Evolutionary conservation across 495 filamentous ascomycete species (phyloP).

Genomic region (Hypoxylon cercidicola): DNA sequence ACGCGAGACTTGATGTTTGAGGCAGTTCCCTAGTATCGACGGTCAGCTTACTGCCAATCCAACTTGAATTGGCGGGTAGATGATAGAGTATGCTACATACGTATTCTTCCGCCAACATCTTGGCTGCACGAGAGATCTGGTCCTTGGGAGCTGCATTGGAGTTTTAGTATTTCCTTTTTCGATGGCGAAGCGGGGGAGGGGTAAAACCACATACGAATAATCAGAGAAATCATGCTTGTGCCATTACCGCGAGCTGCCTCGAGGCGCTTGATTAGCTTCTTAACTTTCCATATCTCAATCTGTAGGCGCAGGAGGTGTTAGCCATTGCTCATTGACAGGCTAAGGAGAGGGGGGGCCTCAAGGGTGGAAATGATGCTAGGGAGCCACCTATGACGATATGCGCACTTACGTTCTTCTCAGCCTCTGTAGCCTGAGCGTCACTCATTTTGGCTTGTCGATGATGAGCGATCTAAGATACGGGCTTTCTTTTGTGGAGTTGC

Average conservation of each 20-base stretch:
- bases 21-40: constrained; percentile 81
- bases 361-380: constrained; percentile 18
- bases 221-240: constrained; percentile 98
- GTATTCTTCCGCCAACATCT: constrained; percentile 99
- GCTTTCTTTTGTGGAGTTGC: constrained; percentile 26
- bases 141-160: constrained; percentile 83
- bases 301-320: constrained; percentile 33
- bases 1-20: constrained; percentile 99
- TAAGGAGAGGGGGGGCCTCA: constrained; percentile 8
- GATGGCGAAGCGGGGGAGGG: constrained; percentile 35
- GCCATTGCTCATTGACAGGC: constrained; percentile 29
- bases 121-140: constrained; percentile 93
- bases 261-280: constrained; percentile 96
- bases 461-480: constrained; percentile 39
- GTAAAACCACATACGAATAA: constrained; percentile 77
- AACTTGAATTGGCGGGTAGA: not conserved
- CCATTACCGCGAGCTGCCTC: constrained; percentile 94
- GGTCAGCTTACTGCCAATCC: constrained; percentile 21
- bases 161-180: constrained; percentile 23
- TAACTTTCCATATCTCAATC: constrained; percentile 86
- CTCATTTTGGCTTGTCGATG: constrained; percentile 76
- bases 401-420: constrained; percentile 89
- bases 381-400: constrained; percentile 17
- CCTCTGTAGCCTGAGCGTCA: constrained; percentile 86
- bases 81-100: constrained; percentile 61